Evolutionary conservation across 768 basidiomycete genomes (phyloP).

Genomic region (Boletus huronensis): DNA sequence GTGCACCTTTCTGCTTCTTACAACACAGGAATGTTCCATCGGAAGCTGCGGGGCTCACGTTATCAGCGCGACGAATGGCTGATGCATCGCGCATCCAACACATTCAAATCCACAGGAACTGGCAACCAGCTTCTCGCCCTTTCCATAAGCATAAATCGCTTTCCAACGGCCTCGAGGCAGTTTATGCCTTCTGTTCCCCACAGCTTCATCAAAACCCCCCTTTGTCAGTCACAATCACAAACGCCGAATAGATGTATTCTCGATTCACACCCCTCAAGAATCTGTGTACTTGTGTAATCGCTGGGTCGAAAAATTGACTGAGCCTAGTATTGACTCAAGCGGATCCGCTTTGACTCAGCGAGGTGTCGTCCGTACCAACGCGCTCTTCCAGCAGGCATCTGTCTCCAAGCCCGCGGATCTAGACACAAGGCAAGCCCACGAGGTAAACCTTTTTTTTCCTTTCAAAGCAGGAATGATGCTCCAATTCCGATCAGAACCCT

Average conservation of each 20-base stretch:
- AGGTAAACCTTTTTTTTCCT: neutral
- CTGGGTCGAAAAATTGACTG: neutral
- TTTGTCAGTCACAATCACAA: neutral
- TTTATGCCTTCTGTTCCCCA: neutral
- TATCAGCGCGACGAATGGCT: neutral
- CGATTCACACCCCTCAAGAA: neutral
- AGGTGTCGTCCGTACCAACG: neutral
- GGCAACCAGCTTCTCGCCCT: neutral
- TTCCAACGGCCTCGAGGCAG: neutral
- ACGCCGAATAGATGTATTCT: neutral
- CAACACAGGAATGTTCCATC: neutral
- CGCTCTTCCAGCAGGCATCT: neutral
- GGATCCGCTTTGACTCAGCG: slow-evolving; percentile 9
- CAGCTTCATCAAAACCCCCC: neutral
- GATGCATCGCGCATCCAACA: neutral
- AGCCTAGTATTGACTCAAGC: neutral
- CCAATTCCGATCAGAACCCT: neutral
- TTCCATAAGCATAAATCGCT: neutral
- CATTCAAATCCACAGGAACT: neutral
- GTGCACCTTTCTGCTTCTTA: neutral
- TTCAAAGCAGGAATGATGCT: neutral
- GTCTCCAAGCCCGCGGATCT: neutral
- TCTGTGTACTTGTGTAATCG: neutral
- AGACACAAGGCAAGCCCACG: neutral
- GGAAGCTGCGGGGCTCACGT: neutral